Conservation (phyloP, 2,329 filamentous ascomycete genomes). For the Colletotrichum sp. region DNA sequence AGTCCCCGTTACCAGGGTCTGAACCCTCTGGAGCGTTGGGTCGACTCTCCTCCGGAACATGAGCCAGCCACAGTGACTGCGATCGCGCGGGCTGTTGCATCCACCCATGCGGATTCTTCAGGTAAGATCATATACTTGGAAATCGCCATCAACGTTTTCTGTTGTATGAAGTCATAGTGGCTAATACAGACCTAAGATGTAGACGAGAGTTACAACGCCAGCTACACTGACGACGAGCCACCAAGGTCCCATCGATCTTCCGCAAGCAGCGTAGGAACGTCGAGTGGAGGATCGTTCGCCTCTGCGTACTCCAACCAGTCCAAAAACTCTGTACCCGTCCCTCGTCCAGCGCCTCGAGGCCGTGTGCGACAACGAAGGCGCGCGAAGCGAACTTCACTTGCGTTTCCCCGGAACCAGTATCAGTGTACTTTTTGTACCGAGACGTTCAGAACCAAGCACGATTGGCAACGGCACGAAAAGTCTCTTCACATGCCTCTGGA, state of each 20-base stretch:
- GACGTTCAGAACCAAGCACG: constrained; percentile 48
- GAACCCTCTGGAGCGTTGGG: constrained; percentile 15
- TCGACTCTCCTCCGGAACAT: constrained; percentile 26
- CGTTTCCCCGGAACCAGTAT: constrained; percentile 3
- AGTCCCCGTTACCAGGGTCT: constrained; percentile 1
- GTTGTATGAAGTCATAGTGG: not conserved
- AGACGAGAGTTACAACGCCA: not conserved
- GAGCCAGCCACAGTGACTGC: constrained; percentile 25
- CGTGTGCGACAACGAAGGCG: not conserved
- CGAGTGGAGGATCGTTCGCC: constrained; percentile 13
- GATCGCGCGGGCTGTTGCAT: constrained; percentile 24
- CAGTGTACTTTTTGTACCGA: constrained; percentile 54
- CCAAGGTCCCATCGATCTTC: constrained; percentile 20
- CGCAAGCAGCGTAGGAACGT: constrained; percentile 24
- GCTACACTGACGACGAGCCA: not conserved
- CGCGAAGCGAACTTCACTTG: constrained; percentile 2
- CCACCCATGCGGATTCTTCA: constrained; percentile 11
- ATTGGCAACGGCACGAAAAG: constrained; percentile 57
- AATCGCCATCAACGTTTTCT: fast-evolving
- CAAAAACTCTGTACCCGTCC: not conserved
- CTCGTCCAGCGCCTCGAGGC: constrained; percentile 18
- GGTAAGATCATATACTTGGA: not conserved
- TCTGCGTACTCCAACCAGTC: constrained; percentile 13
- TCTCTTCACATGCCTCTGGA: constrained; percentile 50
- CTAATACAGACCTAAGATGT: not conserved